Evolutionary conservation across 805 yeast genomes (phyloP).

Genomic region (Babjeviella inositovora): DNA sequence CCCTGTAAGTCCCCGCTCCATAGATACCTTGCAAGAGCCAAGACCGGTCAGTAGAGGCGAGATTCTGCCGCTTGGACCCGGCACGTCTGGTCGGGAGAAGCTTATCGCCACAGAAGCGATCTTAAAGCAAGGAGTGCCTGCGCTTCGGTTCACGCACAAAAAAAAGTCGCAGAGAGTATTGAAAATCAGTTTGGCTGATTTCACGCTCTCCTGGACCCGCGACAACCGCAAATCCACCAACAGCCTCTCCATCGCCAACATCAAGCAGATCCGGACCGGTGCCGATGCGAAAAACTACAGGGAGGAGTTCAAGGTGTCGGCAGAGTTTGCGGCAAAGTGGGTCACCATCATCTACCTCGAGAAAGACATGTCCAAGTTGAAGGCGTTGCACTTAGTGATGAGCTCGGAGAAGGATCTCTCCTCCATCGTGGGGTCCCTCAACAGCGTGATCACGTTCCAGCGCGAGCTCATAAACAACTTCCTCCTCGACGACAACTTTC

Average conservation of each 20-base stretch:
- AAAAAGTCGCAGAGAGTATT: conserved; percentile 47
- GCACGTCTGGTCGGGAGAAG: no score
- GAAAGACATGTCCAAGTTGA: conserved; percentile 42
- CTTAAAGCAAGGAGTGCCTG: conserved; percentile 41
- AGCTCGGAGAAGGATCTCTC: conserved; percentile 3
- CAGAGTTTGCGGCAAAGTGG: conserved; percentile 58
- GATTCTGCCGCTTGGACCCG: conserved; percentile 14
- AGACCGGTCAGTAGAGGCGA: no score
- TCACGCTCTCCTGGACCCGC: conserved; percentile 33
- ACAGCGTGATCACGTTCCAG: not conserved
- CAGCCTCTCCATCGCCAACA: conserved; percentile 38
- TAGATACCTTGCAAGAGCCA: no score
- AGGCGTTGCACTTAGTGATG: conserved; percentile 74
- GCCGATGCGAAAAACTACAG: conserved; percentile 71
- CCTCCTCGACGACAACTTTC: no score
- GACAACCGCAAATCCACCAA: conserved; percentile 26
- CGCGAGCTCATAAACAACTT: conserved; percentile 1
- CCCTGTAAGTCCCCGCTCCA: no score
- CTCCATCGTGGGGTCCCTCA: not conserved
- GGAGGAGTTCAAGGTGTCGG: conserved; percentile 66
- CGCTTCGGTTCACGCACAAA: conserved; percentile 55
- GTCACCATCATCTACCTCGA: conserved; percentile 61
- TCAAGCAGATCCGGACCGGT: conserved; percentile 43
- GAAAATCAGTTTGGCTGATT: conserved; percentile 35
- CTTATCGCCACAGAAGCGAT: conserved; percentile 26